phyloP scores from a whole-genome alignment of 2,329 filamentous ascomycete genomes.

The Moelleriella libera region DNA sequence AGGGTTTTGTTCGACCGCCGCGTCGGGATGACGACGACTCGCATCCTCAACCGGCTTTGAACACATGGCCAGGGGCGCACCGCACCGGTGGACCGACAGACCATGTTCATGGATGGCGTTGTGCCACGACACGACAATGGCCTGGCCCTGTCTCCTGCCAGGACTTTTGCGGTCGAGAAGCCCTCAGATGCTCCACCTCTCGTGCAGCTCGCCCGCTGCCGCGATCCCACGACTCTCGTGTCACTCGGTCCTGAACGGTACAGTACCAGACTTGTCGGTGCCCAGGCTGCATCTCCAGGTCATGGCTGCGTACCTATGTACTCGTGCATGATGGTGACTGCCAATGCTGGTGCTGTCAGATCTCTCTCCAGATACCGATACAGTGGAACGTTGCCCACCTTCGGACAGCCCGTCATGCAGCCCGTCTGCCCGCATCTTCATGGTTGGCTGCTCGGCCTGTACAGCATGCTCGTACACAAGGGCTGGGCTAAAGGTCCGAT shows the following conservation, averaged over 20 bases:
- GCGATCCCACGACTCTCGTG: slow-evolving; percentile 2
- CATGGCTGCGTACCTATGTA: background rate
- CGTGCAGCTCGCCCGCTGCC: slow-evolving; percentile 4
- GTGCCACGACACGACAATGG: slow-evolving; percentile 1
- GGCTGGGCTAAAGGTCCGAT: slow-evolving; percentile 1
- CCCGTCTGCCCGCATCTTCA: background rate
- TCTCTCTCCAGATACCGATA: slow-evolving; percentile 1
- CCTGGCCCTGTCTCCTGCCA: slow-evolving; percentile 1
- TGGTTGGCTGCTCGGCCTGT: background rate
- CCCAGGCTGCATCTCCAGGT: background rate
- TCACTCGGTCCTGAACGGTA: slow-evolving; percentile 3
- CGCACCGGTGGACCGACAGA: background rate
- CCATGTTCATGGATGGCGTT: background rate
- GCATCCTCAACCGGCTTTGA: background rate
- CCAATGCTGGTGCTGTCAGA: no score
- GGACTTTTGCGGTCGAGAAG: no score
- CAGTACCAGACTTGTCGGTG: slow-evolving; percentile 1
- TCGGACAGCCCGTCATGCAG: background rate
- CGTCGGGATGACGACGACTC: no score
- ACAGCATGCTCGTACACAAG: background rate
- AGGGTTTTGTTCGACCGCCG: no score
- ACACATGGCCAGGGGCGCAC: background rate
- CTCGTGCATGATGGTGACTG: slow-evolving; percentile 1
- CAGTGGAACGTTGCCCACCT: slow-evolving; percentile 1
- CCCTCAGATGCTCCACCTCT: slow-evolving; percentile 4